These are phyloP conservation scores for Boletus huronensis DNA, from an alignment of 768 basidiomycete species.

Conservation along the genomic window DNA sequence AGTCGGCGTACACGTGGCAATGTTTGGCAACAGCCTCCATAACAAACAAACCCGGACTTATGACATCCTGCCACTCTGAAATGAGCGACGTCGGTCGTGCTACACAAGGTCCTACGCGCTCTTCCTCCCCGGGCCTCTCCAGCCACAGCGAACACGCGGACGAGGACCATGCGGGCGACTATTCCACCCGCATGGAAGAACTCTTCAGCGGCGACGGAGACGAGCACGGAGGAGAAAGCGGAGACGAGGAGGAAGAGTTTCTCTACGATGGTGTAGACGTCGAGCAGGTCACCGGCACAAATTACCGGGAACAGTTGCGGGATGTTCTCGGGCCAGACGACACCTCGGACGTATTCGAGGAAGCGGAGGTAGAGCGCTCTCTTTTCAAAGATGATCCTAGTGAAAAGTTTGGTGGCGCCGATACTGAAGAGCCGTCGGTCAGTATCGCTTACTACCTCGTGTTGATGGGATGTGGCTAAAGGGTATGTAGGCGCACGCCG, in stretches of 20 bases:
- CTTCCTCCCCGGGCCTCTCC: constrained; percentile 15
- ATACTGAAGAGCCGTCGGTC: constrained; percentile 28
- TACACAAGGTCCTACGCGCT: neutral
- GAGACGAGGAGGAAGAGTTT: constrained; percentile 61
- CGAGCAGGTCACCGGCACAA: constrained; percentile 38
- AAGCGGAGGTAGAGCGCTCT: constrained; percentile 45
- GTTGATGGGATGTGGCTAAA: constrained; percentile 21
- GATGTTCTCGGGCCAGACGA: constrained; percentile 70
- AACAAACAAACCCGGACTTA: constrained; percentile 21
- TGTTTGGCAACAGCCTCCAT: constrained; percentile 28
- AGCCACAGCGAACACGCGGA: constrained; percentile 20
- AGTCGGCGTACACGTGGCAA: constrained; percentile 14
- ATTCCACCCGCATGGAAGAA: constrained; percentile 26
- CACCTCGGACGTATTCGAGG: constrained; percentile 46
- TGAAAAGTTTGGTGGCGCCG: constrained; percentile 26
- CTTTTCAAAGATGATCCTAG: constrained; percentile 40
- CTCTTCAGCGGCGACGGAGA: constrained; percentile 41
- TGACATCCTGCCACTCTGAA: neutral
- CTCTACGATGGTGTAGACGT: constrained; percentile 73
- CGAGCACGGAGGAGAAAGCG: constrained; percentile 40
- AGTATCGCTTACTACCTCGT: constrained; percentile 25
- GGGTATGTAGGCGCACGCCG: constrained; percentile 32
- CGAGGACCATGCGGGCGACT: constrained; percentile 24
- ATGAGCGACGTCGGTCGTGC: constrained; percentile 9
- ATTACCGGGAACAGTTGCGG: constrained; percentile 65